Evolutionary conservation across 1,284 basidiomycete genomes (phyloP), one percentile per base, ranked within the genome.

Genomic region (Stereum hirsutum): DNA sequence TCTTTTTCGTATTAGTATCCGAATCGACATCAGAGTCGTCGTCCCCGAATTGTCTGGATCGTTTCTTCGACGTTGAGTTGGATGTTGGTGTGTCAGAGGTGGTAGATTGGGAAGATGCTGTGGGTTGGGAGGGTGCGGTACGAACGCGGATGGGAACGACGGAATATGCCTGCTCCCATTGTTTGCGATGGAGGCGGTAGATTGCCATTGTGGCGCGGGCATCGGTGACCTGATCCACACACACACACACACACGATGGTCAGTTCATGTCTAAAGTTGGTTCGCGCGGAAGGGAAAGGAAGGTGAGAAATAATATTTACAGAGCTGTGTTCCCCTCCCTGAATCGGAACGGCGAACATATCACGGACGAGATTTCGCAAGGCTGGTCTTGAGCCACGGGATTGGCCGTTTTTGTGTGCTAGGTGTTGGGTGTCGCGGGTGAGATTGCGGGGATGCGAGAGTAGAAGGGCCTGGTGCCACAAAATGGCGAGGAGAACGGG

Each of bases 161-260:
- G 14, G 38, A 36, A 25, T 52, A 49, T 6, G 44, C 49, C 4
- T 48, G 45, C 53, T 98, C 93, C 92, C 91, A 98, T 41, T 79
- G 75, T 46, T 78, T 78, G 55, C 88, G 85, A 59, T 95, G 76
- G n/a, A 95, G 60, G 6, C 92, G 74, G 62, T 89, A 99, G 20
- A 98, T 68, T 0, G 91, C 94, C 92, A 99, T 98, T 0, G 95
- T 92, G 0, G 94, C 93, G 38, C 92, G 74, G 2, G 95, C 94
- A 58, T 99, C 94, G 20, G 82, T 90, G 6, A 95, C 79, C 91
- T 94, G 21, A 8, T n/a, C 28, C 28, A n/a, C n/a, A 8, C 10
- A 10, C 28, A 30, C n/a, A n/a, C 30, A 34, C 39, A 42, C 11
- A 5, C 45, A n/a, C 31, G 28, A 42, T 43, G 15, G 12, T 31